Evolutionary conservation across 2,329 filamentous ascomycete species (phyloP).

Genomic region (Apiospora malaysiana): DNA sequence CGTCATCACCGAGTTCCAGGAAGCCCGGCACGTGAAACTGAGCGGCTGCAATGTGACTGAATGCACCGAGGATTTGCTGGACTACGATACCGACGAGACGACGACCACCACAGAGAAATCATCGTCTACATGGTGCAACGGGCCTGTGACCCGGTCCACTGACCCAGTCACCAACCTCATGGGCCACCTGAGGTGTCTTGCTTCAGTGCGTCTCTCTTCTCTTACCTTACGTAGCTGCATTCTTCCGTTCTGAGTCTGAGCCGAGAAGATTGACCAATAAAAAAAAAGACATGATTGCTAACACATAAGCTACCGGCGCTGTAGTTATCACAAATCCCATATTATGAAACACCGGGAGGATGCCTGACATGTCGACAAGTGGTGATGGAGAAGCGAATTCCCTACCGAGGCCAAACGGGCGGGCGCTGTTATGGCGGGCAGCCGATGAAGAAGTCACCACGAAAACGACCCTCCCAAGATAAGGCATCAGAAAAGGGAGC

Average conservation of each 20-base stretch:
- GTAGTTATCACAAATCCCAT: background rate
- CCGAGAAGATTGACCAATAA: background rate
- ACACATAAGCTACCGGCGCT: background rate
- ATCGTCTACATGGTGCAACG: background rate
- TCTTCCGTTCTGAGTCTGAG: background rate
- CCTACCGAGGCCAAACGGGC: background rate
- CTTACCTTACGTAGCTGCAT: no score
- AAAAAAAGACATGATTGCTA: background rate
- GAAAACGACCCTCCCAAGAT: background rate
- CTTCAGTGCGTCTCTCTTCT: background rate
- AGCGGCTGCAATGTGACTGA: background rate
- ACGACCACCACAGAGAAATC: background rate
- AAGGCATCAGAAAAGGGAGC: background rate
- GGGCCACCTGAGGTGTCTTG: background rate
- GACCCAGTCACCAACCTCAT: background rate
- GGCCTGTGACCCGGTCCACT: background rate
- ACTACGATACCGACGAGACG: background rate
- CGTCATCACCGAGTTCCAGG: conserved; percentile 18
- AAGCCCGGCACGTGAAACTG: background rate
- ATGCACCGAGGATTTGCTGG: background rate
- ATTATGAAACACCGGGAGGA: background rate
- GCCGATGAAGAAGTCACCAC: background rate
- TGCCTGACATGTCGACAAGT: background rate
- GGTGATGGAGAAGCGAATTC: background rate
- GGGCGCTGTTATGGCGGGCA: background rate